A percentile compares a stretch with the other conserved stretches of the same genome.
Evolutionary conservation across 2,329 filamentous ascomycete genomes (phyloP).

Genomic region (Tolypocladium endophyticum): DNA sequence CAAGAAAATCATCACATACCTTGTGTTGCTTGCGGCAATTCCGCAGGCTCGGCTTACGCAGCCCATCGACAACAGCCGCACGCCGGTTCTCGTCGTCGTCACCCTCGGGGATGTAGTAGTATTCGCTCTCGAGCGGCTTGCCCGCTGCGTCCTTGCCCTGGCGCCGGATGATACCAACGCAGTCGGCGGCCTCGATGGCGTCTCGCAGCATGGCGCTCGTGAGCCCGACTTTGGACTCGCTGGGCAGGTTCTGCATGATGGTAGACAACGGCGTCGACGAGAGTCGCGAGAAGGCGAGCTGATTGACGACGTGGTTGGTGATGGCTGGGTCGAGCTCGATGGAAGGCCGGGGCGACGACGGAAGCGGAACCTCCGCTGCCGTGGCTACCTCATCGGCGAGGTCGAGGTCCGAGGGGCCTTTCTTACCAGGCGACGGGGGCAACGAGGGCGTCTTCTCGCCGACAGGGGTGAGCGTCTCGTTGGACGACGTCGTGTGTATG

Average conservation of each 20-base stretch:
- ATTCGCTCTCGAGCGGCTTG: slow-evolving; percentile 88
- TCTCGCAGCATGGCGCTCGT: slow-evolving; percentile 54
- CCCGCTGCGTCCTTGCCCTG: slow-evolving; percentile 95
- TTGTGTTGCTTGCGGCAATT: slow-evolving; percentile 94
- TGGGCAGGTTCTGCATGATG: slow-evolving; percentile 77
- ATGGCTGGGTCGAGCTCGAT: slow-evolving; percentile 34
- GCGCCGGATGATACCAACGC: slow-evolving; percentile 78
- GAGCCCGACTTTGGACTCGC: slow-evolving; percentile 47
- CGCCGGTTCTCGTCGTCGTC: slow-evolving; percentile 71
- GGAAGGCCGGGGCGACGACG: slow-evolving; percentile 10
- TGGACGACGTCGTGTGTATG: slow-evolving; percentile 9
- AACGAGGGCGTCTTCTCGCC: slow-evolving; percentile 8
- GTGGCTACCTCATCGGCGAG: neutral
- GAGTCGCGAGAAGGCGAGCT: slow-evolving; percentile 86
- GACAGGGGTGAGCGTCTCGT: slow-evolving; percentile 11
- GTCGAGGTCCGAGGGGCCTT: slow-evolving; percentile 4
- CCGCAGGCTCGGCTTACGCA: slow-evolving; percentile 81
- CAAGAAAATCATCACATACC: slow-evolving; percentile 42
- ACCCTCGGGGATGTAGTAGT: slow-evolving; percentile 86
- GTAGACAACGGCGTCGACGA: slow-evolving; percentile 85
- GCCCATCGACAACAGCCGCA: slow-evolving; percentile 71
- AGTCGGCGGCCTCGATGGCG: slow-evolving; percentile 63
- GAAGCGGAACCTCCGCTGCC: neutral
- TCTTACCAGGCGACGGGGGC: slow-evolving; percentile 12
- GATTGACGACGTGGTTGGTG: slow-evolving; percentile 84